phyloP scores from a whole-genome alignment of 2,329 filamentous ascomycete species.

The Aspergillus pseudotamarii region DNA sequence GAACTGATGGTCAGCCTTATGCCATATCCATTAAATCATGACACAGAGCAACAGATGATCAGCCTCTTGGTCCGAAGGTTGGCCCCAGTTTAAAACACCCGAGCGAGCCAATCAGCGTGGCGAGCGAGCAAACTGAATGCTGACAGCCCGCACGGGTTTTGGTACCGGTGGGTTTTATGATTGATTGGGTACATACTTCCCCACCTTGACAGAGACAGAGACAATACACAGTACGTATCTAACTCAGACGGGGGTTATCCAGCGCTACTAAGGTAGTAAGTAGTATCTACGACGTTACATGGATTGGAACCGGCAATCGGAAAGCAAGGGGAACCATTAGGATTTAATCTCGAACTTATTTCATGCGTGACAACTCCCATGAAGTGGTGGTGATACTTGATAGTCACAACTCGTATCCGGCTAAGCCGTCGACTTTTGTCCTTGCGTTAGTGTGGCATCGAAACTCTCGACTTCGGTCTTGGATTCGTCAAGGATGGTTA shows the following conservation, averaged over 20 bases:
- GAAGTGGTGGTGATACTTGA: background rate
- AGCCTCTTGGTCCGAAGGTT: background rate
- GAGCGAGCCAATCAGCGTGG: conserved; percentile 4
- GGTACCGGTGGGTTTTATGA: background rate
- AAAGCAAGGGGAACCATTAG: background rate
- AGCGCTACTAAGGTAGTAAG: background rate
- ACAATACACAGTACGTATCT: background rate
- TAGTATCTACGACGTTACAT: background rate
- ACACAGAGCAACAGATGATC: background rate
- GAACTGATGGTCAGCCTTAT: conserved; percentile 8
- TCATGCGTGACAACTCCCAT: background rate
- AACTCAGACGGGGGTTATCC: background rate
- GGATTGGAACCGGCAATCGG: background rate
- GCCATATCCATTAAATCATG: background rate
- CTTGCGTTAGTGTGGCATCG: conserved; percentile 5
- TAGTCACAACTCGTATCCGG: conserved; percentile 19
- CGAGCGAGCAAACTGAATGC: conserved; percentile 15
- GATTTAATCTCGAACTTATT: background rate
- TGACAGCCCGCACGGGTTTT: conserved; percentile 14
- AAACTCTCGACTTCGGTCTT: background rate
- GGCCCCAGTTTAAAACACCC: background rate
- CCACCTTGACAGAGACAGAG: background rate
- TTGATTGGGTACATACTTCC: background rate
- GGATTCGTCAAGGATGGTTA: conserved; percentile 14
- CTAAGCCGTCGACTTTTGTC: background rate